Conservation (phyloP, 2,329 filamentous ascomycete species). For the Ophiostoma quercus region DNA sequence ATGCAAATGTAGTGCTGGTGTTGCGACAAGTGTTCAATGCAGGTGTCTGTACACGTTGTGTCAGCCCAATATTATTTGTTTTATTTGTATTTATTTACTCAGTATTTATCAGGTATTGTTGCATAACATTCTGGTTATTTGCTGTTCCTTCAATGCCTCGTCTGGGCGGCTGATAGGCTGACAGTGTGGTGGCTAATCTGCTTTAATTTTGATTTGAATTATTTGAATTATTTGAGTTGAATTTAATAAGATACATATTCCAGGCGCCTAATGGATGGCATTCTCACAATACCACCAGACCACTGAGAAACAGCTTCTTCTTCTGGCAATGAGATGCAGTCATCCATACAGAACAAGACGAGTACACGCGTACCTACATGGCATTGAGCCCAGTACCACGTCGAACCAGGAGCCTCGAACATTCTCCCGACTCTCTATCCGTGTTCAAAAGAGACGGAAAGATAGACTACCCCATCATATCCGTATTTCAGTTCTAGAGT, state of each 20-base stretch:
- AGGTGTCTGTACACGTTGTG: background rate
- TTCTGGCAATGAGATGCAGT: slow-evolving; percentile 2
- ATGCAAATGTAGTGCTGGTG: slow-evolving; percentile 1
- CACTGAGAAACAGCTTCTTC: background rate
- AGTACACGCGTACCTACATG: background rate
- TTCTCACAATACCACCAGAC: too few relatives aligned
- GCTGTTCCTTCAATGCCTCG: background rate
- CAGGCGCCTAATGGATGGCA: background rate
- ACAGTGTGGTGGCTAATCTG: background rate
- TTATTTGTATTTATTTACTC: background rate
- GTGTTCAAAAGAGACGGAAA: too few relatives aligned
- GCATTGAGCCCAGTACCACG: background rate
- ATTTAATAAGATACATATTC: too few relatives aligned
- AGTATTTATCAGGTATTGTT: background rate
- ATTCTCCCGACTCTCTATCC: background rate
- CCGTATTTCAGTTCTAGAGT: background rate
- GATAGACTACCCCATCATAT: background rate
- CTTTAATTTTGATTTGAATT: background rate
- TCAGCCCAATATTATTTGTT: background rate
- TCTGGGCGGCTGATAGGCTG: background rate
- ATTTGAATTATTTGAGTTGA: too few relatives aligned
- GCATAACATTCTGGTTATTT: background rate
- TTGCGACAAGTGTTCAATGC: background rate
- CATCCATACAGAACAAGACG: background rate
- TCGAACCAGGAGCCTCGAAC: background rate